Conservation (phyloP, 1,284 basidiomycete species). For the Ustilago esculenta region DNA sequence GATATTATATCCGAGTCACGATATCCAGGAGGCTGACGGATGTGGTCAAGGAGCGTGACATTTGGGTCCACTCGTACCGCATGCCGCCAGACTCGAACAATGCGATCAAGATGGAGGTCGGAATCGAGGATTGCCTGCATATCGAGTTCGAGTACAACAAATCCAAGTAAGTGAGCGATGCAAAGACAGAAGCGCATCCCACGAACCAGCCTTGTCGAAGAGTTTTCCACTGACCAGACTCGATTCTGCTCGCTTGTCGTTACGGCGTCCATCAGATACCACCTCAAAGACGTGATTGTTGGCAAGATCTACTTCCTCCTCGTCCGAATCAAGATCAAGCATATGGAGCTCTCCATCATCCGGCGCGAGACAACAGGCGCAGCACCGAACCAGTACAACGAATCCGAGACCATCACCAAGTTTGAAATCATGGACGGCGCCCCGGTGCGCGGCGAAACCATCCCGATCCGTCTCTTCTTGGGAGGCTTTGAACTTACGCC, state of each 20-base stretch:
- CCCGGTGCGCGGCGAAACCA: constrained; percentile 90
- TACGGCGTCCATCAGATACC: constrained; percentile 72
- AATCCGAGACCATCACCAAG: constrained; percentile 98
- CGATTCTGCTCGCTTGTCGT: not conserved
- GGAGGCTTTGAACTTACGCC: constrained; percentile 98
- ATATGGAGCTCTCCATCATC: constrained; percentile 99
- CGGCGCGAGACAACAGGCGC: constrained; percentile 91
- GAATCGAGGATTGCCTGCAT: constrained; percentile 97
- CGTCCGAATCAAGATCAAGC: constrained; percentile 99
- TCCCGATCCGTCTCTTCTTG: constrained; percentile 95
- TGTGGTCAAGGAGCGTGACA: constrained; percentile 87
- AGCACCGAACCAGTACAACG: constrained; percentile 94
- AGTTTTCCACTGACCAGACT: too few relatives aligned
- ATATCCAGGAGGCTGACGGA: constrained; percentile 91
- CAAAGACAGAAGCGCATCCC: too few relatives aligned
- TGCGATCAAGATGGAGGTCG: constrained; percentile 99
- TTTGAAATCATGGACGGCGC: constrained; percentile 88
- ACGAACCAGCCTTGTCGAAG: too few relatives aligned
- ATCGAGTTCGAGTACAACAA: constrained; percentile 99
- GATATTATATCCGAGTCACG: constrained; percentile 90
- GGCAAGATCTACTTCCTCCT: constrained; percentile 99
- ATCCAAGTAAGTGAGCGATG: constrained; percentile 73
- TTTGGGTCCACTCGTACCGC: constrained; percentile 98
- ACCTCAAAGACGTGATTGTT: constrained; percentile 98
- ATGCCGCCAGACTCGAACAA: constrained; percentile 98